Percentiles rank a stretch among this genome's conserved stretches.
These are phyloP conservation scores for Cutaneotrichosporon cyanovorans DNA, from an alignment of 1,284 basidiomycete species.

Conservation along the genomic window DNA sequence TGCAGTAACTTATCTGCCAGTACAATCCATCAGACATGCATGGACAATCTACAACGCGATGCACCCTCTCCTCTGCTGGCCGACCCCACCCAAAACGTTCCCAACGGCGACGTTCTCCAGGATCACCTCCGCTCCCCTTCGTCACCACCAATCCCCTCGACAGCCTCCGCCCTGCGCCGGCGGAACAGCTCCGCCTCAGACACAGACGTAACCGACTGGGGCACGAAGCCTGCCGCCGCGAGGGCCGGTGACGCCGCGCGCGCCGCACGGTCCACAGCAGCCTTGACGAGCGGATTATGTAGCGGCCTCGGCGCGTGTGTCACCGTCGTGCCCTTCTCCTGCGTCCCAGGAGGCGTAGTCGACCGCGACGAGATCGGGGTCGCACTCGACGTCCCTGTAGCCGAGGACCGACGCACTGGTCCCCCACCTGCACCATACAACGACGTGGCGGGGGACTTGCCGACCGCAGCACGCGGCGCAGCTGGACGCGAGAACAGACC, in stretches of 20 bases:
- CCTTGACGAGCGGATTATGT: constrained; percentile 27
- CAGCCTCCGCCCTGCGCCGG: constrained; percentile 54
- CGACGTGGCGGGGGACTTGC: constrained; percentile 6
- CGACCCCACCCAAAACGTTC: too few species aligned
- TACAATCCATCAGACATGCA: too few species aligned
- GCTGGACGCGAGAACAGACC: constrained; percentile 28
- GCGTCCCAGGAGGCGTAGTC: too few species aligned
- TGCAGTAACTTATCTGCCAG: too few species aligned
- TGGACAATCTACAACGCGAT: too few species aligned
- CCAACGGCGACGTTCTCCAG: too few species aligned
- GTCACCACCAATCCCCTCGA: constrained; percentile 32
- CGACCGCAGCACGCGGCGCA: not conserved
- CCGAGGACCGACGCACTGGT: too few species aligned
- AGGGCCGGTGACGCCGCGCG: constrained; percentile 35
- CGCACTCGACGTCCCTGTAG: too few species aligned
- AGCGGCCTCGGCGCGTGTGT: not conserved
- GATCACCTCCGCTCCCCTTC: not conserved
- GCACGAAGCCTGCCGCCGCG: constrained; percentile 33
- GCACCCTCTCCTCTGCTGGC: too few species aligned
- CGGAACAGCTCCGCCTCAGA: constrained; percentile 73
- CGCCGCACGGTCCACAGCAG: constrained; percentile 32
- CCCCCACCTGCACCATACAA: constrained; percentile 6
- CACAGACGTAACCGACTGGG: constrained; percentile 53
- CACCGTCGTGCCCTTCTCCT: not conserved
- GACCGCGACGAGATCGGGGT: not conserved